Evolutionary conservation across 768 basidiomycete species (phyloP).

Genomic region (Pleurotus salmoneostramineus): DNA sequence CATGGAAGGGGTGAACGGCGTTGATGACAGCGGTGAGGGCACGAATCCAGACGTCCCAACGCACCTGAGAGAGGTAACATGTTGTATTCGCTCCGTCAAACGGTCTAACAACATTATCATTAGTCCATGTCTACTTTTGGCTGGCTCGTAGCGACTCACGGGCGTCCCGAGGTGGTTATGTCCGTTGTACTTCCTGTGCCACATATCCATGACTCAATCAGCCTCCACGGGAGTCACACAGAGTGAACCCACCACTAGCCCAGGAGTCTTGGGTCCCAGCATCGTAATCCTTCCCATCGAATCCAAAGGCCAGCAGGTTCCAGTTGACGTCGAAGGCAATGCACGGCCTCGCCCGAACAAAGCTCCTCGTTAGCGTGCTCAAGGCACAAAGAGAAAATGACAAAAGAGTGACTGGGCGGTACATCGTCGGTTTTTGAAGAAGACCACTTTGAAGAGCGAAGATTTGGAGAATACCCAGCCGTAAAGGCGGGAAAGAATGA

Average conservation of each 20-base stretch:
- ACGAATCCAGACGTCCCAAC: slow-evolving; percentile 3
- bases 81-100: slow-evolving; percentile 62
- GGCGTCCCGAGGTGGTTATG: slow-evolving; percentile 71
- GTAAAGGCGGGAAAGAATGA: too few relatives aligned
- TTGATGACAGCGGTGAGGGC: background rate
- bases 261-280: slow-evolving; percentile 71
- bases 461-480: too few relatives aligned
- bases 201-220: slow-evolving; percentile 7
- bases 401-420: slow-evolving; percentile 8
- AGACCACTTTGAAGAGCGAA: slow-evolving; percentile 1
- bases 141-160: slow-evolving; percentile 44
- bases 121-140: background rate
- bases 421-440: background rate
- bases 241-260: slow-evolving; percentile 43
- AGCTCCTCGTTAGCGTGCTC: background rate
- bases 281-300: slow-evolving; percentile 80
- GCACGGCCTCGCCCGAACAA: slow-evolving; percentile 33
- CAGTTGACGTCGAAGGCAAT: slow-evolving; percentile 75
- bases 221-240: background rate
- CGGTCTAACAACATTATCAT: slow-evolving; percentile 34
- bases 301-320: slow-evolving; percentile 86
- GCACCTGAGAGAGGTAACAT: slow-evolving; percentile 71
- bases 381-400: slow-evolving; percentile 6
- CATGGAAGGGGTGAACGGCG: too few relatives aligned
- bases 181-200: slow-evolving; percentile 52